These are phyloP conservation scores for Solanum verrucosum DNA, from an alignment of 257 asterid genomes.

Conservation along the genomic window DNA sequence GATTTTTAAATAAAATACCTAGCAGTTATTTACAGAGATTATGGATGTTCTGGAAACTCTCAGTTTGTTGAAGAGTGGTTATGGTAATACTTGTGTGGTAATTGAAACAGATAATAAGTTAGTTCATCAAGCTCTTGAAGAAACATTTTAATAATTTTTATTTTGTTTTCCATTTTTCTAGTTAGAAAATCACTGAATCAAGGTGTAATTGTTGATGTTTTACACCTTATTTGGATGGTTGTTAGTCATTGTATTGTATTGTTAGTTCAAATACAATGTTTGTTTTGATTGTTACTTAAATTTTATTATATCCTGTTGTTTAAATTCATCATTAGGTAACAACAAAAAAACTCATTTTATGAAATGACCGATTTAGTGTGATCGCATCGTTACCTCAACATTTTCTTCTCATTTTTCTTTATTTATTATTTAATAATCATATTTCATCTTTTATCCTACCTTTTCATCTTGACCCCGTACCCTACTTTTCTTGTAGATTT, in stretches of 20 bases:
- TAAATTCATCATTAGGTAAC: background rate
- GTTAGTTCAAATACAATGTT: too few relatives aligned
- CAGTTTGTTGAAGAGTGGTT: background rate
- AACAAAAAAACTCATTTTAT: too few relatives aligned
- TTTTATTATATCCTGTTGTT: too few relatives aligned
- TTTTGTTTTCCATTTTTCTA: background rate
- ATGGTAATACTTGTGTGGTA: background rate
- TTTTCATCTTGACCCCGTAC: background rate
- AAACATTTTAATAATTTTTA: background rate
- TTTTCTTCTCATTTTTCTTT: background rate
- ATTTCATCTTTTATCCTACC: background rate
- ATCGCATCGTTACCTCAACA: too few relatives aligned
- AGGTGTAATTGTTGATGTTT: background rate
- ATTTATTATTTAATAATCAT: too few relatives aligned
- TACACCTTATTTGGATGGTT: background rate
- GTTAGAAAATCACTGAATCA: background rate
- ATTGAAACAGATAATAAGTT: background rate
- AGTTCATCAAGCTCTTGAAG: background rate
- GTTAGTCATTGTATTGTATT: too few relatives aligned
- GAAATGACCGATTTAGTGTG: accelerated
- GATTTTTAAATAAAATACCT: background rate
- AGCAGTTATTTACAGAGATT: background rate
- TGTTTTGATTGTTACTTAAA: too few relatives aligned
- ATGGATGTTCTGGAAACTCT: background rate
- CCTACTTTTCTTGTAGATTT: accelerated